Evolutionary conservation across 768 basidiomycete genomes (phyloP), one percentile per base, ranked within the genome.

Genomic region (Chalciporus pseudorubinellus): DNA sequence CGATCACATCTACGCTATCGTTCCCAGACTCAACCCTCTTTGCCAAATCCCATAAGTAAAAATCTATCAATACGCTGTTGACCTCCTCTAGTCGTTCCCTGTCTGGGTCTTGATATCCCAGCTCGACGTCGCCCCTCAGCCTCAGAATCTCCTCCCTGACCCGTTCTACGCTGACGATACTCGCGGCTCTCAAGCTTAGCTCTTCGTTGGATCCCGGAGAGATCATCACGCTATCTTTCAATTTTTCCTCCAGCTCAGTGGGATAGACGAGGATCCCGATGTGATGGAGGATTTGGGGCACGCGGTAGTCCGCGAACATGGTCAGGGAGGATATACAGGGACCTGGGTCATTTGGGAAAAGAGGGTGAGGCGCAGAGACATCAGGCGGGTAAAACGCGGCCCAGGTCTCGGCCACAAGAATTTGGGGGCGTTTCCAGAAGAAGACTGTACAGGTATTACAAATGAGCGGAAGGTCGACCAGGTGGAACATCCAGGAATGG

Each of bases 231-330:
- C 78, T 75, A 3, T 73, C 58, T 3, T 62, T 62, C 36, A 94
- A 76, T 34, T 75, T 71, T 16, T 68, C 65, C n/a, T 79, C 61
- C 48, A 95, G 77, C 6, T 76, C 65, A 0, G 78, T 69, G 0
- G 90, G 83, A 70, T 95, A 95, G 2, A 76, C 69, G 39, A 95
- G 73, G 57, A 94, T 84, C 34, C 78, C 74, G 7, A 95, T 76
- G 62, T 92, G 91, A 69, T 95, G 88, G 24, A 95, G 71, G 51
- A 95, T 89, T 64, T 95, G 93, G 2, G 92, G 92, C 6, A 95
- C 89, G 38, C 91, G 83, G 63, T 94, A 93, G 72, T 95, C 92
- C 5, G 93, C 90, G 67, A 95, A 95, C 93, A 94, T 95, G 19
- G 92, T 93, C 11, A 95, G 78, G 44, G 83, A 72, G 44, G 79